Evolutionary conservation across 371 early-diverging fungal genomes (phyloP).

Genomic region (Mortierella sp.): DNA sequence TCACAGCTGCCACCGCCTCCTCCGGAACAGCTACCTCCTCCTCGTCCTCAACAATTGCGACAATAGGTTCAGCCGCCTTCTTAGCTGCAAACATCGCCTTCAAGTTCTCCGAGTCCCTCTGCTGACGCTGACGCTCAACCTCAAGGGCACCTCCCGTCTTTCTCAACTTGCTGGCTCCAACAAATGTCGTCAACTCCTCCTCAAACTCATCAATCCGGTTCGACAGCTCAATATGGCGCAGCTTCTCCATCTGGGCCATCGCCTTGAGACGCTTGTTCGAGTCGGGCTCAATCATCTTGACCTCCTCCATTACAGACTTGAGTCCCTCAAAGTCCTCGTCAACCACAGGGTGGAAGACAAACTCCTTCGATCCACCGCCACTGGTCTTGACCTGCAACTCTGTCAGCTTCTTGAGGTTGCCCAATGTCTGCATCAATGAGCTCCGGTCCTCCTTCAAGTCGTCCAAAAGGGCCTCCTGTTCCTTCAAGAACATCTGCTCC

Average conservation of each 20-base stretch:
- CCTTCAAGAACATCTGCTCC: constrained; percentile 85
- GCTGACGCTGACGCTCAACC: constrained; percentile 72
- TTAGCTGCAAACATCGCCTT: constrained; percentile 66
- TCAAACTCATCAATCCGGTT: constrained; percentile 80
- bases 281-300: constrained; percentile 77
- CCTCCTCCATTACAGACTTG: constrained; percentile 78
- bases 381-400: constrained; percentile 66
- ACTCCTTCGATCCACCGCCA: constrained; percentile 27
- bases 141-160: constrained; percentile 83
- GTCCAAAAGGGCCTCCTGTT: constrained; percentile 75
- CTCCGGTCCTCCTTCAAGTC: constrained; percentile 78
- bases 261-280: constrained; percentile 77
- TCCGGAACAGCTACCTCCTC: background rate
- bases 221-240: constrained; percentile 75
- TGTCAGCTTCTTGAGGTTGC: constrained; percentile 71
- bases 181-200: constrained; percentile 78
- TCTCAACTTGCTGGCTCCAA: constrained; percentile 69
- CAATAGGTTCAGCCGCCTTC: background rate
- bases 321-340: constrained; percentile 76
- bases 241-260: constrained; percentile 75
- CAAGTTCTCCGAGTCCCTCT: constrained; percentile 72
- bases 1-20: background rate
- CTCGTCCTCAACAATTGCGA: background rate
- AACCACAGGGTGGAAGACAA: constrained; percentile 68
- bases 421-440: constrained; percentile 69